These are phyloP conservation scores for Vittaforma corneae DNA, from an alignment of 371 early-diverging fungal genomes.

Conservation along the genomic window DNA sequence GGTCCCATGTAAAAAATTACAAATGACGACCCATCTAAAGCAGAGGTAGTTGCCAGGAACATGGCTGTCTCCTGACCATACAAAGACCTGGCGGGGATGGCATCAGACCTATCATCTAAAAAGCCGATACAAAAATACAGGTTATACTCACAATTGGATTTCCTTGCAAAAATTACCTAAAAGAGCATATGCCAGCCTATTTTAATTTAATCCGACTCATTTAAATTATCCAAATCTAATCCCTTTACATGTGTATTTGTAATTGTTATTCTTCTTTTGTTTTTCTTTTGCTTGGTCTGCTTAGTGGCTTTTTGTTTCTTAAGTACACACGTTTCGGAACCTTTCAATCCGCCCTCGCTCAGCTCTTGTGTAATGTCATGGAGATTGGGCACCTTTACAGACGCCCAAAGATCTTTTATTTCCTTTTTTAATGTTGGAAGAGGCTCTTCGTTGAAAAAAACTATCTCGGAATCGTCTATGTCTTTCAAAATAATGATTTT, in stretches of 20 bases:
- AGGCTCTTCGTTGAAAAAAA: slow-evolving; percentile 43
- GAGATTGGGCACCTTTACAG: slow-evolving; percentile 52
- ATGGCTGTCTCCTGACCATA: no score
- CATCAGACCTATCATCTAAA: no score
- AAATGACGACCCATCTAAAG: no score
- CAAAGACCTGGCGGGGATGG: no score
- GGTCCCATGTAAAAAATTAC: no score
- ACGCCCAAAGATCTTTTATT: slow-evolving; percentile 46
- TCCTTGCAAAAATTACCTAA: no score
- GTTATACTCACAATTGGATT: no score
- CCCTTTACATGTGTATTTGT: slow-evolving; percentile 60
- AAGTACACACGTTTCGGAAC: slow-evolving; percentile 30
- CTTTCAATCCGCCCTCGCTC: slow-evolving; percentile 49
- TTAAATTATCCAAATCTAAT: slow-evolving; percentile 39
- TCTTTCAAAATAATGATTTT: slow-evolving; percentile 56
- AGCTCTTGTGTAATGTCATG: slow-evolving; percentile 54
- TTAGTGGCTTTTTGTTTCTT: slow-evolving; percentile 39
- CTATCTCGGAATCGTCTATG: slow-evolving; percentile 52
- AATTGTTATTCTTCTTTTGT: slow-evolving; percentile 57
- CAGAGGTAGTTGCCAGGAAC: no score
- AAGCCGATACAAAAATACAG: no score
- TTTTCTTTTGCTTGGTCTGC: slow-evolving; percentile 45
- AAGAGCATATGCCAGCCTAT: no score
- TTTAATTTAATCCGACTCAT: slow-evolving; percentile 28
- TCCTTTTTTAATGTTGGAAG: slow-evolving; percentile 13